Conservation (phyloP, 1,284 basidiomycete genomes). For the Sporisorium exsertum region DNA sequence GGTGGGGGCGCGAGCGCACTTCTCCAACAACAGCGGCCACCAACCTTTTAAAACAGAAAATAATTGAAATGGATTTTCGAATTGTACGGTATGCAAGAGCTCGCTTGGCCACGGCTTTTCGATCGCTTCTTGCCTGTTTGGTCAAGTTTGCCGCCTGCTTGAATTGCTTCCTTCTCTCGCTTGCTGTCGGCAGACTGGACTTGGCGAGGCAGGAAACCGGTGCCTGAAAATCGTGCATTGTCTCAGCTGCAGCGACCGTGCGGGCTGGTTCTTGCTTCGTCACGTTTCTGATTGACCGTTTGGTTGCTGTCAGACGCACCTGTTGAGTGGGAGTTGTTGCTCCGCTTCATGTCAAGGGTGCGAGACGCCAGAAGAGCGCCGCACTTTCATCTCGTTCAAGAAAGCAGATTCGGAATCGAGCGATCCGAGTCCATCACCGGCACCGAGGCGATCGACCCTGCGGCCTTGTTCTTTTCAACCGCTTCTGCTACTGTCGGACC, state of each 20-base stretch:
- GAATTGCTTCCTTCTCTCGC: too few relatives aligned
- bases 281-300: not conserved
- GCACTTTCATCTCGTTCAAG: not conserved
- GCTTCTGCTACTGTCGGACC: not conserved
- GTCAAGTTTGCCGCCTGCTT: too few relatives aligned
- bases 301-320: not conserved
- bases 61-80: too few relatives aligned
- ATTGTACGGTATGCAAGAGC: not conserved
- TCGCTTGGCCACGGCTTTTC: not conserved
- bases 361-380: not conserved
- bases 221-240: slow-evolving; percentile 17
- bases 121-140: not conserved
- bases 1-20: too few relatives aligned
- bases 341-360: not conserved
- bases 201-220: not conserved
- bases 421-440: not conserved
- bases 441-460: not conserved
- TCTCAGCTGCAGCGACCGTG: slow-evolving; percentile 1
- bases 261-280: not conserved
- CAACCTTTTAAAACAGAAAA: too few relatives aligned
- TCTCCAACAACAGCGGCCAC: too few relatives aligned
- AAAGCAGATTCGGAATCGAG: not conserved
- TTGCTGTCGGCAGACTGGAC: not conserved
- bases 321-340: not conserved
- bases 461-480: not conserved